phyloP scores from a whole-genome alignment of 768 basidiomycete species.

The Pulveroboletus frians region DNA sequence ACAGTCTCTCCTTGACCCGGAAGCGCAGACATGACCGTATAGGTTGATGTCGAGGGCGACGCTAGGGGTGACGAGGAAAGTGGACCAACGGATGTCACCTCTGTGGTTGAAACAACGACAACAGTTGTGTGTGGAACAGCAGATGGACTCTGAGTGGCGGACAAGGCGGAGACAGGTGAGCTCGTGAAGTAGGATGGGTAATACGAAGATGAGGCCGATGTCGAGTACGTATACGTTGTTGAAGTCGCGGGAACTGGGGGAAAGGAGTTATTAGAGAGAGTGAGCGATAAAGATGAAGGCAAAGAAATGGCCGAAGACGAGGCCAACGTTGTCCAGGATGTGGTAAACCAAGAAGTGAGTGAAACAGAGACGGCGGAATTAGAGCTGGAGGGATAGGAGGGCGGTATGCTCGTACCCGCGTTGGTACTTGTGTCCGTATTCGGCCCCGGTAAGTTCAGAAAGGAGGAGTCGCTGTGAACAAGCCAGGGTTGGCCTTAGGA shows the following conservation, averaged over 20 bases:
- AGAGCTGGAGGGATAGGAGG: conserved; percentile 10
- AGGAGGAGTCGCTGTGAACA: not conserved
- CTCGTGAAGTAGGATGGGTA: not conserved
- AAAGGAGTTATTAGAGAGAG: not conserved
- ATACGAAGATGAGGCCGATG: conserved; percentile 1
- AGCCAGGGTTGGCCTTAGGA: conserved; percentile 2
- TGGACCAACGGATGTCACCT: conserved; percentile 2
- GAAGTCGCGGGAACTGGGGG: not conserved
- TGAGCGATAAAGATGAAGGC: not conserved
- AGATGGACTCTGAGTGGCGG: not conserved
- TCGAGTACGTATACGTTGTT: not conserved
- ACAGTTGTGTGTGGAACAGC: conserved; percentile 4
- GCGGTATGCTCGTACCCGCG: conserved; percentile 17
- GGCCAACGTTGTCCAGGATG: not conserved
- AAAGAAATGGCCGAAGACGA: not conserved
- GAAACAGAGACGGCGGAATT: conserved; percentile 14
- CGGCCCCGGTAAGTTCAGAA: not conserved
- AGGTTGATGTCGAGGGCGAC: conserved; percentile 15
- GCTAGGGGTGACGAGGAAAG: not conserved
- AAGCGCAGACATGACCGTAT: conserved; percentile 17
- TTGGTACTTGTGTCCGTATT: conserved; percentile 8
- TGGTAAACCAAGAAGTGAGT: not conserved
- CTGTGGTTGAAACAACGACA: conserved; percentile 14
- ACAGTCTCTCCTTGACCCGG: conserved; percentile 9
- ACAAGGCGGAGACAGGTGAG: not conserved